Conservation (phyloP, 1,139 yeast genomes). For the Diutina sp. region DNA sequence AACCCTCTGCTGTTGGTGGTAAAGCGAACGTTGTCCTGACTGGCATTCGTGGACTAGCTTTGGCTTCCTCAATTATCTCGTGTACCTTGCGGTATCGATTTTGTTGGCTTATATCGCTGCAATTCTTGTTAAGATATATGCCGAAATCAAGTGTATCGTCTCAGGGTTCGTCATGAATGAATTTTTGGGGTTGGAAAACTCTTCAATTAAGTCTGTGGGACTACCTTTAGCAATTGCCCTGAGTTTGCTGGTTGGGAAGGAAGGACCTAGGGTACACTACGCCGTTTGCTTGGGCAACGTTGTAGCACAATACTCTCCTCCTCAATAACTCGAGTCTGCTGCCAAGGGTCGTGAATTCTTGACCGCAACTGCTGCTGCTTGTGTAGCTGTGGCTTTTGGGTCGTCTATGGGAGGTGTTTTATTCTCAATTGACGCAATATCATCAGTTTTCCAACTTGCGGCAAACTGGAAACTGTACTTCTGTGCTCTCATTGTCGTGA, state of each 20-base stretch:
- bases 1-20: slow-evolving; percentile 75
- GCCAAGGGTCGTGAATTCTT: slow-evolving; percentile 42
- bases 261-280: slow-evolving; percentile 79
- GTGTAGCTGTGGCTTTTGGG: slow-evolving; percentile 66
- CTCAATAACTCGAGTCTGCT: slow-evolving; percentile 30
- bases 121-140: slow-evolving; percentile 50
- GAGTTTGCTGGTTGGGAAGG: slow-evolving; percentile 73
- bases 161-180: slow-evolving; percentile 80
- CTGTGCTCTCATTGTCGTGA: slow-evolving; percentile 80
- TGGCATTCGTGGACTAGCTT: slow-evolving; percentile 47
- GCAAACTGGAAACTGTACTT: slow-evolving; percentile 89
- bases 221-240: slow-evolving; percentile 80
- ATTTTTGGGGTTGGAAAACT: slow-evolving; percentile 65
- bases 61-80: slow-evolving; percentile 35
- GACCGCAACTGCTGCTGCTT: slow-evolving; percentile 54
- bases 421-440: slow-evolving; percentile 64
- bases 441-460: slow-evolving; percentile 56
- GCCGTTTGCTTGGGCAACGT: slow-evolving; percentile 74
- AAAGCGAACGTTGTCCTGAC: slow-evolving; percentile 30
- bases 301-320: slow-evolving; percentile 42
- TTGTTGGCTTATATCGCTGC: slow-evolving; percentile 56
- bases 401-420: slow-evolving; percentile 66
- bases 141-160: slow-evolving; percentile 91
- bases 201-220: slow-evolving; percentile 65
- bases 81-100: slow-evolving; percentile 49